Base-by-base conservation (phyloP, 2,329 filamentous ascomycete genomes). In the Exophiala viscosa region DNA sequence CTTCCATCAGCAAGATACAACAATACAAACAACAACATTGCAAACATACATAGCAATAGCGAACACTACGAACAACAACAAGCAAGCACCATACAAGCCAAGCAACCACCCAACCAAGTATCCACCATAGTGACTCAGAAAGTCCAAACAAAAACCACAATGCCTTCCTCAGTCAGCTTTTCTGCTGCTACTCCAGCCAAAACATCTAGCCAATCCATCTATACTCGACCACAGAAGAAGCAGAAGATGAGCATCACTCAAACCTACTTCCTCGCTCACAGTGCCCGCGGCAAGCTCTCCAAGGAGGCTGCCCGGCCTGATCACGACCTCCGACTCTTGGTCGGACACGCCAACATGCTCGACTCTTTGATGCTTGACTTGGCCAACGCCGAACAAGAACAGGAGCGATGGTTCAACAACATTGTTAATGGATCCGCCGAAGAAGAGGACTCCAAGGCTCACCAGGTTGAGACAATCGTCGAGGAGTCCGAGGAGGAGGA, bases 381-480 rank as follows among this genome's bases (percentile, higher is more conserved):
- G 54, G 88, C 90, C 72, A 89, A 95, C 54, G 92, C 92, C 68
- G 93, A 97, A 79, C 84, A 85, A 65, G 90, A 96, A 73, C 93
- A 97, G 75, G 92, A 97, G 75, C 86, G 83, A 62, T 96, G 91
- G 91, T 97, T 96, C 85, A 95, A 96, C 82, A 87, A 90, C 72
- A 93, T 90, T 58, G 88, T 96, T 73, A 85, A 83, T 69, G 87
- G 86, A 66, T 87, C 87, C 63, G 78, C 78, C 68, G 79, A 86
- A 62, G 81, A 88, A 62, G 69, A 76, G 58, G 82, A 81, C 70
- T 88, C 88, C 75, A 96, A 89, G 89, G 48, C 54, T 18, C 96
- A 90, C 89, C 58, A 60, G 31, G 88, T 88, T 66, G 88, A 95
- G 70, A 79, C 82, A 50, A 81, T 91, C 59, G 78, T 81, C 55